A percentile compares a stretch with the other conserved stretches of the same genome.
Evolutionary conservation across 176 grass and related monocot genomes (phyloP).

Genomic region (Miscanthus lutarioriparius): DNA sequence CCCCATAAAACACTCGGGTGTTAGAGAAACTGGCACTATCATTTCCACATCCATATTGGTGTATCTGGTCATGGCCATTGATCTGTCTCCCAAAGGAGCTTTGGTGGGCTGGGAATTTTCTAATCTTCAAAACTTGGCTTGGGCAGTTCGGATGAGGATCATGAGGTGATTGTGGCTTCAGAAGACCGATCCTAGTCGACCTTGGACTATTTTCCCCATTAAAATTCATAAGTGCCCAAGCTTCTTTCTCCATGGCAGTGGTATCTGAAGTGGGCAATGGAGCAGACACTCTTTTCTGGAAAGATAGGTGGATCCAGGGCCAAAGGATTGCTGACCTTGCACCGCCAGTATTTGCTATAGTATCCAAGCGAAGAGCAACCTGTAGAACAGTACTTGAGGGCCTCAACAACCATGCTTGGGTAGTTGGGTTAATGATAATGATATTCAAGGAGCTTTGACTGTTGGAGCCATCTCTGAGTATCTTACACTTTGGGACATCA

Average conservation of each 20-base stretch:
- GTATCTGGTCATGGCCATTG: neutral
- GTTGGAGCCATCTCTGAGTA: neutral
- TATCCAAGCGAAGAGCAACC: neutral
- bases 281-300: neutral
- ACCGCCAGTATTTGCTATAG: neutral
- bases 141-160: neutral
- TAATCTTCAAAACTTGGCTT: neutral
- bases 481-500: neutral
- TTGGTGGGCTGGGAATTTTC: neutral
- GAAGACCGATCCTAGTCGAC: neutral
- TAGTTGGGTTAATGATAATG: neutral
- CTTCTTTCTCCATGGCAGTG: neutral
- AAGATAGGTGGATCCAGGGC: neutral
- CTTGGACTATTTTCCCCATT: neutral
- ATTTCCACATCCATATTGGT: neutral
- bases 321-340: neutral
- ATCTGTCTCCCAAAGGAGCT: neutral
- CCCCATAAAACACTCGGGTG: neutral
- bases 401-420: neutral
- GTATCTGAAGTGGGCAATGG: neutral
- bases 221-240: neutral
- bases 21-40: neutral
- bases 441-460: neutral
- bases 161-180: neutral
- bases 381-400: neutral